Evolutionary conservation across 257 asterid species (phyloP), one percentile per base, ranked within the genome.

Genomic region (Nicotiana otophora): DNA sequence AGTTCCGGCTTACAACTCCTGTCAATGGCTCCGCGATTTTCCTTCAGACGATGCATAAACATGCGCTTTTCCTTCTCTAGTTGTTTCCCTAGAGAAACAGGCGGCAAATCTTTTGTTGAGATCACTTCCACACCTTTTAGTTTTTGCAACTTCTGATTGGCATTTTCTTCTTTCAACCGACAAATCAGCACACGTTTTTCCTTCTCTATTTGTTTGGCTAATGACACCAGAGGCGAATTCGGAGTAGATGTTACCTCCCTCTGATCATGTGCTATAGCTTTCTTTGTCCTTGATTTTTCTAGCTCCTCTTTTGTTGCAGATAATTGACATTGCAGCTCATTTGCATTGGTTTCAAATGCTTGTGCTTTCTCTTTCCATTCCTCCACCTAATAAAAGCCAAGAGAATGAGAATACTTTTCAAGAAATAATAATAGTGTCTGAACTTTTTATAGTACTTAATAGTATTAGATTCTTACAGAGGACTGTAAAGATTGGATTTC

Each of bases 331-430:
- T 88, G 83, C 80, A 89, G 84, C 82, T 87, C 88, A 14, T 82
- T 83, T 2, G 88, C 95, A 89, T 88, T 90, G 84, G 62, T 85
- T 88, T 95, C 91, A 31, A 82, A 86, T 20, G 76, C 57, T 15
- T 83, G 87, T 19, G 97, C 93, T 80, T 80, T 92, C 70, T 81
- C 92, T 86, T 84, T 90, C 99, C 97, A 95, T 80, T 90, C 96
- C 83, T 89, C 87, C 83, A 95, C 93, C 99, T 95, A 54, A 2
- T 15, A 19, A 28, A 80, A 67, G 28, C 77, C 66, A 39, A 42
- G 70, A 80, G 12, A 53, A 66, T 53, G 62, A 83, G 30, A 42
- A 23, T 74, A 51, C 80, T 74, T 48, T 1, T 12, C 58, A 10
- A 39, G 54, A 20, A 57, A 16, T 57, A 31, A 31, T 31, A 31